Percentiles rank a stretch among this genome's conserved stretches.
Conservation (phyloP, 331 rosid species). For the Pyrus hybrid region DNA sequence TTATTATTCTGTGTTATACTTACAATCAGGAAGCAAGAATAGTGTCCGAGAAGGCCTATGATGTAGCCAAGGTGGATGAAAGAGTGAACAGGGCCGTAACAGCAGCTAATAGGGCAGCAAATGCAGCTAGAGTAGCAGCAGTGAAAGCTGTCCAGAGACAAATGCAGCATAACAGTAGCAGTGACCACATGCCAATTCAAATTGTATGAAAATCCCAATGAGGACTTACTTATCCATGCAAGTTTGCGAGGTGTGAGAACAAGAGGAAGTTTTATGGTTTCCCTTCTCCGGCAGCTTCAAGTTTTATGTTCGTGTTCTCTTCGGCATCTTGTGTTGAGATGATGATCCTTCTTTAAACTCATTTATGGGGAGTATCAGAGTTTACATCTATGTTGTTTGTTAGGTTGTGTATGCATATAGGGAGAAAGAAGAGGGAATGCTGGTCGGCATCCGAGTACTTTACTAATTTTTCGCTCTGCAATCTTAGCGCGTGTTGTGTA, state of each 20-base stretch:
- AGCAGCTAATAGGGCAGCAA: slow-evolving; percentile 91
- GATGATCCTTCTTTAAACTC: slow-evolving; percentile 9
- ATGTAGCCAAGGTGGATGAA: slow-evolving; percentile 85
- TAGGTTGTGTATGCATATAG: slow-evolving; percentile 34
- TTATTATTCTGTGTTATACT: not conserved
- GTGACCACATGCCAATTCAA: slow-evolving; percentile 43
- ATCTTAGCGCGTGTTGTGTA: slow-evolving; percentile 32
- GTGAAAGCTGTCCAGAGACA: slow-evolving; percentile 91
- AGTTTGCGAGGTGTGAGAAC: slow-evolving; percentile 21
- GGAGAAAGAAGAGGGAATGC: slow-evolving; percentile 11
- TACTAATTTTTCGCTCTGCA: slow-evolving; percentile 11
- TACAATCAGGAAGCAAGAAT: slow-evolving; percentile 78
- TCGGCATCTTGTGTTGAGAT: slow-evolving; percentile 25
- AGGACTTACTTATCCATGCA: slow-evolving; percentile 6
- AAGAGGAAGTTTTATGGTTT: slow-evolving; percentile 16
- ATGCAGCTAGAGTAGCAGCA: slow-evolving; percentile 96
- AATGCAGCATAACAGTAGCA: slow-evolving; percentile 50
- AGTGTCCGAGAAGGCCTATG: slow-evolving; percentile 81
- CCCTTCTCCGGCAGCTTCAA: slow-evolving; percentile 13
- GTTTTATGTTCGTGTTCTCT: slow-evolving; percentile 20
- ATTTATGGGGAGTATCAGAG: slow-evolving; percentile 14
- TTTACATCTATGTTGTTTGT: slow-evolving; percentile 17
- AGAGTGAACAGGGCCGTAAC: slow-evolving; percentile 86
- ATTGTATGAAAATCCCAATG: slow-evolving; percentile 31
- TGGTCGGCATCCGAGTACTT: slow-evolving; percentile 13